These are phyloP conservation scores for Odontarrhena argentea DNA, from an alignment of 345 rosid genomes.

Conservation along the genomic window DNA sequence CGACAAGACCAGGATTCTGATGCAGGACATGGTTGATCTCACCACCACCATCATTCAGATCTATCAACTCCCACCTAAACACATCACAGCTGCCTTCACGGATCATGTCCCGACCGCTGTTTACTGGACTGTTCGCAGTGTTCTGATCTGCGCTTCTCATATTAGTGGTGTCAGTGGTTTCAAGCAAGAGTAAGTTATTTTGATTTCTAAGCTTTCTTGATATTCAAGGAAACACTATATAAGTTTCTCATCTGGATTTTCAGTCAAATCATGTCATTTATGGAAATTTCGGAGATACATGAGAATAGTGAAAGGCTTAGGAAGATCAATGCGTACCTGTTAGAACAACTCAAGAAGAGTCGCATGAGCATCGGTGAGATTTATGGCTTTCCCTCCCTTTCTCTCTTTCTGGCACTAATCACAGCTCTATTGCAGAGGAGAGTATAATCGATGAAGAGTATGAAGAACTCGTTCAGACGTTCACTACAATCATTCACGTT, in stretches of 20 bases:
- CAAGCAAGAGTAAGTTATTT: conserved; percentile 57
- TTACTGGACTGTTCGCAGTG: conserved; percentile 78
- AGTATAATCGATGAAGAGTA: conserved; percentile 41
- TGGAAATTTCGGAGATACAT: conserved; percentile 72
- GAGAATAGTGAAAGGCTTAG: conserved; percentile 59
- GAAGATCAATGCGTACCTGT: conserved; percentile 51
- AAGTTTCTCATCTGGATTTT: conserved; percentile 14
- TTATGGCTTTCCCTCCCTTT: not conserved
- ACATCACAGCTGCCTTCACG: conserved; percentile 49
- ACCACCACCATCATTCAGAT: conserved; percentile 59
- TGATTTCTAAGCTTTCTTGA: conserved; percentile 16
- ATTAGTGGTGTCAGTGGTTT: conserved; percentile 57
- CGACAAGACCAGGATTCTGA: conserved; percentile 53
- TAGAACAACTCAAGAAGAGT: conserved; percentile 42
- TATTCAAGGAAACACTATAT: conserved; percentile 3
- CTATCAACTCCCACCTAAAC: conserved; percentile 62
- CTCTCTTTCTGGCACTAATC: not conserved
- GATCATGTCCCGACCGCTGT: conserved; percentile 71
- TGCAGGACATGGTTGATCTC: conserved; percentile 63
- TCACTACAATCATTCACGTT: conserved; percentile 44
- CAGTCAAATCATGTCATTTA: conserved; percentile 59
- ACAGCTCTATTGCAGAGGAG: conserved; percentile 34
- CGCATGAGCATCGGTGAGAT: conserved; percentile 49
- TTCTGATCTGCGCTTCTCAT: conserved; percentile 65
- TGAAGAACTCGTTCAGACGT: conserved; percentile 40